Evolutionary conservation across 1,284 basidiomycete genomes (phyloP), one percentile per base, ranked within the genome.

Genomic region (Ustilago curta): DNA sequence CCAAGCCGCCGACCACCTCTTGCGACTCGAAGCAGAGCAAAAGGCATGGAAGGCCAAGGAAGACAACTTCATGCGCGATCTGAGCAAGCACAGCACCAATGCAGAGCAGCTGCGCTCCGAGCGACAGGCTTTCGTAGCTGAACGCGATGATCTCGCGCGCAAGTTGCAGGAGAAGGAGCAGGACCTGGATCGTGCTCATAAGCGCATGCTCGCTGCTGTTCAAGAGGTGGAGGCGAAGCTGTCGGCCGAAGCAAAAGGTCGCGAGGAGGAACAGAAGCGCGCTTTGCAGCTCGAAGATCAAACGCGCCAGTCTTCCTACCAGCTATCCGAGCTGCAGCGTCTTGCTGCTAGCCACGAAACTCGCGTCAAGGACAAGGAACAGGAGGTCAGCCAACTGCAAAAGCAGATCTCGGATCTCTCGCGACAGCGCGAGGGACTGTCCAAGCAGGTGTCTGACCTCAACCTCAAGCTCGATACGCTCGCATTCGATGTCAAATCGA

Each of bases 1-100:
- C 64, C 89, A 93, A 73, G 91, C 94, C 14, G 91, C 93, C 0
- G 91, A 92, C 68, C 92, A 94, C 80, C 89, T 95, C 18, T 90
- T 92, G 5, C 88, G 91, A 2, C 86, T 96, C 47, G 93, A 95
- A 86, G 87, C 87, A 62, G 91, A 94, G 77, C 90, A 92, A 78
- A 89, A 90, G 61, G 89, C 89, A 14, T 92, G 91, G 90, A 86
- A 85, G 29, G 83, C 84, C 29, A 88, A 89, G 58, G 92, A 94
- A 80, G 84, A 83, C 16, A 57, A 60, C 2, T 67, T 83, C 44
- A 77, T 74, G 59, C 62, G 74, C 57, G 74, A 84, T 23, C 68
- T 81, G 25, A 70, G 65, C 47, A 59, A 75, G 45, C 74, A 77
- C 52, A 68, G 32, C 45, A 60, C 68, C 19, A 58, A 76, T 12